phyloP scores from a whole-genome alignment of 352 stramenopile genomes.

The Pythium brassicae region DNA sequence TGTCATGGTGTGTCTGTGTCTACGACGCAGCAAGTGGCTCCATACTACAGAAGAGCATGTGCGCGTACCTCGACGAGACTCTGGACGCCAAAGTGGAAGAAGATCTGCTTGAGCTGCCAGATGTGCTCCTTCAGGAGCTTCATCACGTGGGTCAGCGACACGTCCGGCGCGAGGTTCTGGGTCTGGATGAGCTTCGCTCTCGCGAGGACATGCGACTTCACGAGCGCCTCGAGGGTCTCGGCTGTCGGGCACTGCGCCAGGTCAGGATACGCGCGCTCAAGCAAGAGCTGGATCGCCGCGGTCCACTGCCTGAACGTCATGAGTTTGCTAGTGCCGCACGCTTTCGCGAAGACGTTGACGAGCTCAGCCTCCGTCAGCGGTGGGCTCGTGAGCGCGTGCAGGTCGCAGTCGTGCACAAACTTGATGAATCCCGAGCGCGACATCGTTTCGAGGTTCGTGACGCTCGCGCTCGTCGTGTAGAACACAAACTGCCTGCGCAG shows the following conservation, averaged over 20 bases:
- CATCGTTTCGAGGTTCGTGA: conserved; percentile 66
- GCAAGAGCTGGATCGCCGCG: conserved; percentile 38
- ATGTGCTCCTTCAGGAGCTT: conserved; percentile 64
- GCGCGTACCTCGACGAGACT: conserved; percentile 41
- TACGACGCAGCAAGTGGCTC: neutral
- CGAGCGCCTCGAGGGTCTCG: conserved; percentile 34
- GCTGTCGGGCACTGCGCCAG: conserved; percentile 22
- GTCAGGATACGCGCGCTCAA: conserved; percentile 24
- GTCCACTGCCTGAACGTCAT: conserved; percentile 59
- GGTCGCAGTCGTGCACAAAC: conserved; percentile 57
- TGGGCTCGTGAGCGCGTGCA: conserved; percentile 28
- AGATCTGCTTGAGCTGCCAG: conserved; percentile 75
- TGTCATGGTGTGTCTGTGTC: neutral
- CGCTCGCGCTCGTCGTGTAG: conserved; percentile 57
- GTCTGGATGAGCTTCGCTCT: conserved; percentile 48
- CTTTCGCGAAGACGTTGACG: conserved; percentile 39
- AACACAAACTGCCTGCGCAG: conserved; percentile 62
- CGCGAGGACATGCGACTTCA: conserved; percentile 47
- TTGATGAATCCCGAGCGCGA: conserved; percentile 54
- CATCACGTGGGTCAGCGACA: conserved; percentile 64
- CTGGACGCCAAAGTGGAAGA: conserved; percentile 66
- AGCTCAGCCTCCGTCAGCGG: conserved; percentile 53
- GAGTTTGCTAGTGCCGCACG: conserved; percentile 22
- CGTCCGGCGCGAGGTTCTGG: conserved; percentile 60
- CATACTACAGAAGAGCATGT: neutral